A percentile compares a stretch with the other conserved stretches of the same genome.
Conservation (phyloP, 192 early-diverging fungal species). For the Coemansia sp. region DNA sequence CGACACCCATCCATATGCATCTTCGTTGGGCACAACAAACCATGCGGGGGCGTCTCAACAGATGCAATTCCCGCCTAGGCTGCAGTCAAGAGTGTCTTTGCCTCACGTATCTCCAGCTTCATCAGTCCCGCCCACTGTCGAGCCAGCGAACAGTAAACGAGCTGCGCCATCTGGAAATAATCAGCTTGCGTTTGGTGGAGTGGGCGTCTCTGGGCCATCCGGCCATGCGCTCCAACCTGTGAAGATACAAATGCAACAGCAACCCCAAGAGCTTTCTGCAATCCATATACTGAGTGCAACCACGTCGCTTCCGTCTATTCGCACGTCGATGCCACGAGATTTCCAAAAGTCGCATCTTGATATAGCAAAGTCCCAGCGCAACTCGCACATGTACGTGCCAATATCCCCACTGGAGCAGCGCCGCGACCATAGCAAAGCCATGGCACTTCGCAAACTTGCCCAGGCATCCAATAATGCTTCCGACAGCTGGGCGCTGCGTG, state of each 20-base stretch:
- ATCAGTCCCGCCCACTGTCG: background rate
- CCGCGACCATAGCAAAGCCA: constrained; percentile 29
- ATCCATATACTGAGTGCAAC: constrained; percentile 50
- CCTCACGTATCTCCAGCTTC: constrained; percentile 21
- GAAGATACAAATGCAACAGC: constrained; percentile 11
- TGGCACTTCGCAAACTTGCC: background rate
- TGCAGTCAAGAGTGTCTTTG: constrained; percentile 39
- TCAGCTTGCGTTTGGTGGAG: constrained; percentile 6
- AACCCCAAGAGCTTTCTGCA: constrained; percentile 43
- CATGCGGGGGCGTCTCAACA: constrained; percentile 19
- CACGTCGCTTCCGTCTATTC: constrained; percentile 49
- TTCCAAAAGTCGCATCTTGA: constrained; percentile 25
- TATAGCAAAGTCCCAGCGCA: constrained; percentile 22
- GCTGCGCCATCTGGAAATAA: background rate
- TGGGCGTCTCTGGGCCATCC: background rate
- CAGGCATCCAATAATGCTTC: background rate
- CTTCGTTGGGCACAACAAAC: background rate
- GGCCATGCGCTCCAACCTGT: background rate
- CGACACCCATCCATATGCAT: constrained; percentile 20
- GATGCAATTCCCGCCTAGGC: constrained; percentile 20
- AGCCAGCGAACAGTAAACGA: background rate
- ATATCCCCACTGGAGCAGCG: constrained; percentile 55
- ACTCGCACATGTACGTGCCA: constrained; percentile 43
- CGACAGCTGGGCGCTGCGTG: constrained; percentile 39
- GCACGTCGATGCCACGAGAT: constrained; percentile 26